phyloP scores from a whole-genome alignment of 352 stramenopile species.

The Phytopythium boreale region DNA sequence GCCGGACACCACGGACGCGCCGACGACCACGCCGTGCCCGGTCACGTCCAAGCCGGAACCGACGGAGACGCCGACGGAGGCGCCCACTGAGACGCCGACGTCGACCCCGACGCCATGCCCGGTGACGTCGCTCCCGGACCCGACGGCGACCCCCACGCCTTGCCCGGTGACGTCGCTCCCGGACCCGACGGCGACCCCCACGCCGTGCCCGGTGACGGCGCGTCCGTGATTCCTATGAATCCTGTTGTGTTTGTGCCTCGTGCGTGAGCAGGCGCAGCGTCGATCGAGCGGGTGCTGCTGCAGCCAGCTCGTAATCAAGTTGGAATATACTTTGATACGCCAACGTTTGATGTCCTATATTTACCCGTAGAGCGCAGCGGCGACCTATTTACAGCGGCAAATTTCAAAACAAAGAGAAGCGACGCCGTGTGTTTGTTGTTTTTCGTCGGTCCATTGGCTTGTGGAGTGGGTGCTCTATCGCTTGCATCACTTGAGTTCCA shows the following conservation, averaged over 20 bases:
- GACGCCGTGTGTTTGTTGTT: too few relatives aligned
- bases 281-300: neutral
- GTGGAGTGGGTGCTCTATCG: too few relatives aligned
- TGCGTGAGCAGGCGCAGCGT: constrained; percentile 1
- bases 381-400: too few relatives aligned
- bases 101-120: constrained; percentile 17
- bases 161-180: constrained; percentile 21
- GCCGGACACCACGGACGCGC: too few relatives aligned
- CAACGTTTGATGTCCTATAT: neutral
- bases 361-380: neutral
- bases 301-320: constrained; percentile 1
- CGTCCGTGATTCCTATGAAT: constrained; percentile 1
- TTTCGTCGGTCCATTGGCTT: too few relatives aligned
- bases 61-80: neutral
- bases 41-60: constrained; percentile 1
- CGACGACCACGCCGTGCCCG: constrained; percentile 5
- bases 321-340: constrained; percentile 9
- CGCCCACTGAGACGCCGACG: too few relatives aligned
- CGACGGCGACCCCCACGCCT: constrained; percentile 8
- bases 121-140: constrained; percentile 14
- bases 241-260: neutral
- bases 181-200: constrained; percentile 14
- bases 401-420: too few relatives aligned
- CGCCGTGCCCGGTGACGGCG: constrained; percentile 32
- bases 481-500: too few relatives aligned